Evolutionary conservation across 495 filamentous ascomycete species (phyloP), one percentile per base, ranked within the genome.

Genomic region (Bathelium albidoporum): DNA sequence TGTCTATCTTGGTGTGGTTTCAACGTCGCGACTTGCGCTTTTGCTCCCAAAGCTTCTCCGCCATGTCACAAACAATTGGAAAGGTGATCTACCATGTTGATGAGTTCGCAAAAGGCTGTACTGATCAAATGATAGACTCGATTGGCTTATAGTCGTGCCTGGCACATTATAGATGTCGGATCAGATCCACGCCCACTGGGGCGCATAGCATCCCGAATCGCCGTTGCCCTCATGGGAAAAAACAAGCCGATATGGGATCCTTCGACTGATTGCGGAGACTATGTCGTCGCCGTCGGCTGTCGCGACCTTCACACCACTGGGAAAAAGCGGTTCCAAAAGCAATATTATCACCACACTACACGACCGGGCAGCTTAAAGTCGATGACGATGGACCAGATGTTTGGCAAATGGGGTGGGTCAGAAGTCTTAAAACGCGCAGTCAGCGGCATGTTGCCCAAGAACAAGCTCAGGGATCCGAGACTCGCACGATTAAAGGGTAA

Each of bases 161-260:
- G 94, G 94, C 95, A 99, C 78, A 85, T 88, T 76, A 72, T 89
- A 70, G 85, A 88, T 80, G 81, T 97, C 79, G 77, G 89, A 79
- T 63, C 75, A 73, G 62, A 80, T 78, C 62, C 71, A 28, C 73
- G 72, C 4, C 81, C 89, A 22, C 87, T 97, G 31, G 94, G 94
- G 62, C 91, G 94, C 18, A 81, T 99, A 32, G 94, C 94, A 60
- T 89, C 89, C 55, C 87, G 86, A 62, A 97, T 99, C 75, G 93
- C 94, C 68, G 81, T 88, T 65, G 80, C 88, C 64, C 86, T 99
- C 28, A 97, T 97, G 94, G 94, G 94, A 76, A 99, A 99, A 81
- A 87, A 97, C 82, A 99, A 99, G 77, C 94, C 94, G 16, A 97
- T 96, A 78, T 98, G 86, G 77, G 89, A 97, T 75, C 95, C 72